A percentile compares a stretch with the other conserved stretches of the same genome.
These are phyloP conservation scores for Rhododendron simsii DNA, from an alignment of 148 eudicot species.

Conservation along the genomic window DNA sequence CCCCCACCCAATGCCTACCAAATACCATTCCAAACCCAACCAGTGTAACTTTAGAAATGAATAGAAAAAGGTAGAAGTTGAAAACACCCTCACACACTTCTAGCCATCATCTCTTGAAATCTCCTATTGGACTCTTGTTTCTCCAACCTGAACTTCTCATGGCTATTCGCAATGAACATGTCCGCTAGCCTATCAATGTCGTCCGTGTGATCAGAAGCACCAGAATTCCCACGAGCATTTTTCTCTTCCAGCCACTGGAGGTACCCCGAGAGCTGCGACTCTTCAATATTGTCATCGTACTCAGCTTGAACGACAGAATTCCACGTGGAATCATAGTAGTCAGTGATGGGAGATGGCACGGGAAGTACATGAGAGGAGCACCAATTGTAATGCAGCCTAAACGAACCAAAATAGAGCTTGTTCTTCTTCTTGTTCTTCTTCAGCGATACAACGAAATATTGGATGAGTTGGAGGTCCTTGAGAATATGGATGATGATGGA, in stretches of 20 bases:
- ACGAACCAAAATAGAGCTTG: conserved; percentile 70
- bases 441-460: conserved; percentile 17
- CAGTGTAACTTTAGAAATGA: neutral
- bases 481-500: conserved; percentile 50
- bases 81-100: conserved; percentile 48
- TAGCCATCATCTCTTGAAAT: conserved; percentile 95
- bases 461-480: conserved; percentile 41
- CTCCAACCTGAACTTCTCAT: conserved; percentile 95
- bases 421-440: conserved; percentile 47
- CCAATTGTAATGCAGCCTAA: conserved; percentile 88
- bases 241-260: conserved; percentile 89
- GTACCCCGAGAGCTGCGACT: conserved; percentile 62
- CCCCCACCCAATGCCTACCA: neutral
- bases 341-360: conserved; percentile 6
- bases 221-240: neutral
- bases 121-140: conserved; percentile 86
- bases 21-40: neutral
- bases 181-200: conserved; percentile 90
- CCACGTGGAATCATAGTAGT: conserved; percentile 75
- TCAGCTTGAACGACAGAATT: conserved; percentile 34
- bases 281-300: conserved; percentile 12
- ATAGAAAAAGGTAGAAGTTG: neutral
- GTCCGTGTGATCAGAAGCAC: conserved; percentile 17
- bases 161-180: conserved; percentile 76
- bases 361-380: conserved; percentile 75